A percentile compares a stretch with the other conserved stretches of the same genome.
Evolutionary conservation across 768 basidiomycete genomes (phyloP).

Genomic region (Suillus cothurnatus): DNA sequence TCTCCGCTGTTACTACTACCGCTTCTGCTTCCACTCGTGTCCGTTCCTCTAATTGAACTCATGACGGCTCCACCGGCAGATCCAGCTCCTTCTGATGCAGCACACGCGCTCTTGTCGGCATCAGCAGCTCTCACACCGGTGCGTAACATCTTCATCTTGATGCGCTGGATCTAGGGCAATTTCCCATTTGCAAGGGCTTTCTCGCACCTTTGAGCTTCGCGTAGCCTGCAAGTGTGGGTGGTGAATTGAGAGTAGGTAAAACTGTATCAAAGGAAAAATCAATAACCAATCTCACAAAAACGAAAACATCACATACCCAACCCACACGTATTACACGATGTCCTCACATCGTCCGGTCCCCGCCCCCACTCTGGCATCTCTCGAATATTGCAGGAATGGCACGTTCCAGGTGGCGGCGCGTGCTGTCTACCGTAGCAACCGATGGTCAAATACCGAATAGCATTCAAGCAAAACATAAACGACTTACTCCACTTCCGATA

Average conservation of each 20-base stretch:
- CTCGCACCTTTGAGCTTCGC: constrained; percentile 79
- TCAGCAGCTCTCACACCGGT: constrained; percentile 69
- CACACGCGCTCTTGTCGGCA: constrained; percentile 28
- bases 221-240: constrained; percentile 56
- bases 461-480: constrained; percentile 7
- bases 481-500: constrained; percentile 83
- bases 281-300: not conserved
- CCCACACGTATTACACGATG: constrained; percentile 84
- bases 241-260: not conserved
- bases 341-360: constrained; percentile 82
- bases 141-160: constrained; percentile 76
- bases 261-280: not conserved
- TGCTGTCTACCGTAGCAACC: constrained; percentile 48
- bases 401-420: constrained; percentile 83
- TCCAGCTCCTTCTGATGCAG: constrained; percentile 29
- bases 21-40: constrained; percentile 3
- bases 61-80: constrained; percentile 12
- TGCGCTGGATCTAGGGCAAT: constrained; percentile 42
- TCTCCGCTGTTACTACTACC: constrained; percentile 9
- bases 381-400: constrained; percentile 84
- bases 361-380: constrained; percentile 90
- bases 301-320: constrained; percentile 57
- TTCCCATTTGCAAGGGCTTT: constrained; percentile 60
- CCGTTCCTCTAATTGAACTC: constrained; percentile 20
- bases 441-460: constrained; percentile 14